These are phyloP conservation scores for Axilococcus clingmanii DNA, from an alignment of 139 green algal species.

Conservation along the genomic window DNA sequence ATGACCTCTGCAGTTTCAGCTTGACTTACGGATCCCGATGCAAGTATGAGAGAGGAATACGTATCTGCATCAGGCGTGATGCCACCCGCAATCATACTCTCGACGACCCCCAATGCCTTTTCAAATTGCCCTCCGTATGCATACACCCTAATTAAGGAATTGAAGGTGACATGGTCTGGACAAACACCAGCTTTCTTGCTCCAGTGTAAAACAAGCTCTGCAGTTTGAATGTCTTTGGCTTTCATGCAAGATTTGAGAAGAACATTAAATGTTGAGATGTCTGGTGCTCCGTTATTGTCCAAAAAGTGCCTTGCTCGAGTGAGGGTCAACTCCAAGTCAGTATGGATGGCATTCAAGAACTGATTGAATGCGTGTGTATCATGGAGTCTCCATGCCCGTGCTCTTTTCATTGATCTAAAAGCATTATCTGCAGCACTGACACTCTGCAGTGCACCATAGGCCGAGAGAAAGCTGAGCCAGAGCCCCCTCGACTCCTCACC, in stretches of 20 bases:
- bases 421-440: slow-evolving; percentile 2
- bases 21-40: slow-evolving; percentile 42
- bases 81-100: slow-evolving; percentile 19
- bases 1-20: slow-evolving; percentile 25
- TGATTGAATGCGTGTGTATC: slow-evolving; percentile 17
- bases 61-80: slow-evolving; percentile 21
- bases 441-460: slow-evolving; percentile 8
- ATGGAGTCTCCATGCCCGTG: slow-evolving; percentile 4
- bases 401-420: slow-evolving; percentile 10
- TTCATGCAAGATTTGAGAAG: slow-evolving; percentile 45
- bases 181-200: slow-evolving; percentile 23
- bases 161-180: slow-evolving; percentile 34
- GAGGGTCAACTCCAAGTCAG: slow-evolving; percentile 11
- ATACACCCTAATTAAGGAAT: slow-evolving; percentile 37
- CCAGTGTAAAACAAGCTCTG: slow-evolving; percentile 28
- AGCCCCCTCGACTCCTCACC: not conserved
- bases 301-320: slow-evolving; percentile 34
- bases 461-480: slow-evolving; percentile 15
- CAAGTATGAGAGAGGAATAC: slow-evolving; percentile 39
- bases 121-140: slow-evolving; percentile 22
- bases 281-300: slow-evolving; percentile 19
- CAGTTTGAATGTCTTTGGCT: slow-evolving; percentile 23
- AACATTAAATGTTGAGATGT: slow-evolving; percentile 47
- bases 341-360: slow-evolving; percentile 17
- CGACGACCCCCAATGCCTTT: slow-evolving; percentile 12